Evolutionary conservation across 192 early-diverging fungal species (phyloP).

Genomic region (Backusella liffmaniae): DNA sequence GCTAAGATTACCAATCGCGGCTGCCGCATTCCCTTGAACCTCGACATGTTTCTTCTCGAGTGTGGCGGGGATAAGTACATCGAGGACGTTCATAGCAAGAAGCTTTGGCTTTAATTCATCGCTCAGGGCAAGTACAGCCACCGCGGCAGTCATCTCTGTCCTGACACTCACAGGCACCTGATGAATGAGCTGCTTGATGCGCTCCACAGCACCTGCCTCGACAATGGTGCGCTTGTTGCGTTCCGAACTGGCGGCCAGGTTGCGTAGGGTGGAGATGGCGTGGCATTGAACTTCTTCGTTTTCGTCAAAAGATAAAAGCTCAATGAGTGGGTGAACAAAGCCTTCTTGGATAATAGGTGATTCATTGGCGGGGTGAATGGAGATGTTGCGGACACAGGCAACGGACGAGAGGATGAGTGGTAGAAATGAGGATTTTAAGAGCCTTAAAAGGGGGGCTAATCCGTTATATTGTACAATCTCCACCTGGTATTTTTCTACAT

Average conservation of each 20-base stretch:
- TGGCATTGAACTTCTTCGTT: constrained; percentile 87
- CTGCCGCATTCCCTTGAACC: constrained; percentile 75
- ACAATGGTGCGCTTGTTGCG: constrained; percentile 74
- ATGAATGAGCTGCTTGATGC: constrained; percentile 59
- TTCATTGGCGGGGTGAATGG: constrained; percentile 85
- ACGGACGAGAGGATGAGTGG: constrained; percentile 80
- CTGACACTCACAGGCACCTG: constrained; percentile 58
- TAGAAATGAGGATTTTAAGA: constrained; percentile 73
- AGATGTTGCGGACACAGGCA: constrained; percentile 87
- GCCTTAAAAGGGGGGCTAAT: constrained; percentile 65
- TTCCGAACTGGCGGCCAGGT: constrained; percentile 77
- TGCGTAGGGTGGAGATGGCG: constrained; percentile 80
- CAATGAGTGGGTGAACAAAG: constrained; percentile 67
- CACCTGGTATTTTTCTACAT: constrained; percentile 76
- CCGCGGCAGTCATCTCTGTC: constrained; percentile 80
- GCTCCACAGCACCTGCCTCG: constrained; percentile 73
- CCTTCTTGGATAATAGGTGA: constrained; percentile 80
- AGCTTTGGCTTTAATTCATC: constrained; percentile 69
- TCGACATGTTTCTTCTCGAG: constrained; percentile 47
- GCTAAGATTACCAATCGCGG: constrained; percentile 73
- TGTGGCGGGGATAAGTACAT: constrained; percentile 67
- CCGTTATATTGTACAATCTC: constrained; percentile 76
- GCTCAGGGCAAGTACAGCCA: constrained; percentile 79
- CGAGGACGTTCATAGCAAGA: constrained; percentile 56
- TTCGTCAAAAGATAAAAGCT: constrained; percentile 62